phyloP scores from a whole-genome alignment of 2,329 filamentous ascomycete genomes.

The Nigrospora sphaerica region DNA sequence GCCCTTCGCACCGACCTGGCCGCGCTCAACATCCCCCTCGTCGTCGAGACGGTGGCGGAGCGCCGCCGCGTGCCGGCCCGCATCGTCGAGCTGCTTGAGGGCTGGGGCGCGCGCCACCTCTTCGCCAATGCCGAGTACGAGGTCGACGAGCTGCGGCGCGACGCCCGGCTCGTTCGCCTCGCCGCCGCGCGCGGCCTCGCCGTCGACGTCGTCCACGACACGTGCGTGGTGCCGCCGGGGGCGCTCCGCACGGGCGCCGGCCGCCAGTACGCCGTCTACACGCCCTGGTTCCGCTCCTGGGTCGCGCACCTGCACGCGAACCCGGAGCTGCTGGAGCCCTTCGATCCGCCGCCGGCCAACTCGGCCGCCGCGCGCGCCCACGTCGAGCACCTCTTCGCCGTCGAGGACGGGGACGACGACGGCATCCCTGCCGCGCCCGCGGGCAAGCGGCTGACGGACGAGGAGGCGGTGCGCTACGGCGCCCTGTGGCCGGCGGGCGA shows the following conservation, averaged over 20 bases:
- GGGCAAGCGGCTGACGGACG: slow-evolving; percentile 52
- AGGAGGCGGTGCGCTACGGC: slow-evolving; percentile 51
- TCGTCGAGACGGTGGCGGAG: slow-evolving; percentile 64
- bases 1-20: slow-evolving; percentile 60
- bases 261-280: slow-evolving; percentile 78
- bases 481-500: slow-evolving; percentile 70
- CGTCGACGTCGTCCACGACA: slow-evolving; percentile 71
- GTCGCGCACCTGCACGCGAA: slow-evolving; percentile 64
- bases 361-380: slow-evolving; percentile 32
- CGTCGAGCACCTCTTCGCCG: slow-evolving; percentile 40
- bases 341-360: slow-evolving; percentile 51
- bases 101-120: slow-evolving; percentile 69
- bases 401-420: slow-evolving; percentile 11
- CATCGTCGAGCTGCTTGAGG: slow-evolving; percentile 57
- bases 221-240: slow-evolving; percentile 74
- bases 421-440: slow-evolving; percentile 56
- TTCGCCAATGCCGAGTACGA: slow-evolving; percentile 88
- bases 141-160: slow-evolving; percentile 78
- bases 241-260: slow-evolving; percentile 58
- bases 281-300: slow-evolving; percentile 77
- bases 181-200: slow-evolving; percentile 57
- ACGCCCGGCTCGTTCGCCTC: slow-evolving; percentile 56
- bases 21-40: slow-evolving; percentile 68
- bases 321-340: slow-evolving; percentile 56
- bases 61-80: slow-evolving; percentile 54